Conservation (phyloP, 108 stramenopile species). For the Skeletonema costatum region DNA sequence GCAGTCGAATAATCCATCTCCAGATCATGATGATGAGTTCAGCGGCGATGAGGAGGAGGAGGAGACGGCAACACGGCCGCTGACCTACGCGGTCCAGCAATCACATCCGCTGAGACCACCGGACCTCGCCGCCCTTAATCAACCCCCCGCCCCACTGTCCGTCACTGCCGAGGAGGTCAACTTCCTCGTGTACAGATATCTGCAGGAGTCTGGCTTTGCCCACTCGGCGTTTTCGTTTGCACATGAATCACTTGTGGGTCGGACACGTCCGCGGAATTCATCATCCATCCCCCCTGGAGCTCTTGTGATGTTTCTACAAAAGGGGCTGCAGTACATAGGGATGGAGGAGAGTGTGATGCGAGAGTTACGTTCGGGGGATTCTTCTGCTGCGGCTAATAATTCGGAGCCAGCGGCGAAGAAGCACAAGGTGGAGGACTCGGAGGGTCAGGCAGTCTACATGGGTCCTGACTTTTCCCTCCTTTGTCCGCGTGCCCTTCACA, state of each 20-base stretch:
- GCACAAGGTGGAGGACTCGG: slow-evolving; percentile 3
- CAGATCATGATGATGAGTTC: not conserved
- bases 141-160: slow-evolving; percentile 35
- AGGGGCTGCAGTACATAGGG: slow-evolving; percentile 89
- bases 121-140: slow-evolving; percentile 5
- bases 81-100: slow-evolving; percentile 10
- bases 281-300: slow-evolving; percentile 86
- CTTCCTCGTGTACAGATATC: slow-evolving; percentile 92
- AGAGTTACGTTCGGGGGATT: slow-evolving; percentile 34
- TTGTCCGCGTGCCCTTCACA: slow-evolving; percentile 65
- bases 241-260: slow-evolving; percentile 90
- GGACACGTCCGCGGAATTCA: slow-evolving; percentile 67
- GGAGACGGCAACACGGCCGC: not conserved
- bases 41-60: not conserved
- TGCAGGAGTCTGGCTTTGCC: slow-evolving; percentile 89
- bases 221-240: slow-evolving; percentile 96
- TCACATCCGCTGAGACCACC: slow-evolving; percentile 11
- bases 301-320: slow-evolving; percentile 84
- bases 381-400: not conserved
- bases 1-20: not conserved
- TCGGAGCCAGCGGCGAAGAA: slow-evolving; percentile 14
- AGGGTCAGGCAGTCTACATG: slow-evolving; percentile 19
- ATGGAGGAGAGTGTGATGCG: slow-evolving; percentile 81
- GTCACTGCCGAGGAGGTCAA: slow-evolving; percentile 94
- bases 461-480: slow-evolving; percentile 69